Conservation (phyloP, 371 early-diverging fungal species). For the Mortierella sp. region DNA sequence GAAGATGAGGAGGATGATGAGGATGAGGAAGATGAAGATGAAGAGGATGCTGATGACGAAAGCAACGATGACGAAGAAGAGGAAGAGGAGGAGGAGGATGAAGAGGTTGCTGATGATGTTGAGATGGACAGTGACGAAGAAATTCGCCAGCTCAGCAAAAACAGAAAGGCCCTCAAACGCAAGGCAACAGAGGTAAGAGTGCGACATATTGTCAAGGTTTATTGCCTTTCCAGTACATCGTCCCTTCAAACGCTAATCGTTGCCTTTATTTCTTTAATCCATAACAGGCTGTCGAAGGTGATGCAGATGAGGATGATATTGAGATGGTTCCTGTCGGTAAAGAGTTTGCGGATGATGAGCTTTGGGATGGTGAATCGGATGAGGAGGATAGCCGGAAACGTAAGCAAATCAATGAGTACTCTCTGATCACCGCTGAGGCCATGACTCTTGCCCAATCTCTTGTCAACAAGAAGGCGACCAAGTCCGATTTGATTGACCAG, state of each 20-base stretch:
- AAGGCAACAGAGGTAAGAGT: constrained; percentile 53
- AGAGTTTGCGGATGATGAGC: constrained; percentile 71
- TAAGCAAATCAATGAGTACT: constrained; percentile 60
- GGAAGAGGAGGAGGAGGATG: constrained; percentile 51
- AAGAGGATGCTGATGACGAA: constrained; percentile 24
- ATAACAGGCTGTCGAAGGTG: constrained; percentile 43
- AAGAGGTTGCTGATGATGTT: constrained; percentile 62
- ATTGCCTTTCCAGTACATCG: too few relatives aligned
- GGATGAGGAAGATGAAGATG: constrained; percentile 66
- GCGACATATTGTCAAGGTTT: background rate
- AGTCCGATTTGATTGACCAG: constrained; percentile 86
- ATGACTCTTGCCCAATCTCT: constrained; percentile 91
- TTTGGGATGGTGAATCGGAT: constrained; percentile 77
- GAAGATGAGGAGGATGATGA: constrained; percentile 74
- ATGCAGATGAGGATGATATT: constrained; percentile 66
- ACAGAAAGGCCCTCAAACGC: constrained; percentile 53
- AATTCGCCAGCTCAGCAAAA: constrained; percentile 45
- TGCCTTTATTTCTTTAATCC: background rate
- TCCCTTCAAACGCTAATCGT: background rate
- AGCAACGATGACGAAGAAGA: constrained; percentile 40
- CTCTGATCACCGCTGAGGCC: constrained; percentile 85
- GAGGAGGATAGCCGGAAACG: constrained; percentile 79
- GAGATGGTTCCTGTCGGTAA: constrained; percentile 70
- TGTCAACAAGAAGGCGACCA: constrained; percentile 80
- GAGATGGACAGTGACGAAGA: constrained; percentile 60